Conservation (phyloP, 2,329 filamentous ascomycete genomes). For the Aspergillaceae sp. region DNA sequence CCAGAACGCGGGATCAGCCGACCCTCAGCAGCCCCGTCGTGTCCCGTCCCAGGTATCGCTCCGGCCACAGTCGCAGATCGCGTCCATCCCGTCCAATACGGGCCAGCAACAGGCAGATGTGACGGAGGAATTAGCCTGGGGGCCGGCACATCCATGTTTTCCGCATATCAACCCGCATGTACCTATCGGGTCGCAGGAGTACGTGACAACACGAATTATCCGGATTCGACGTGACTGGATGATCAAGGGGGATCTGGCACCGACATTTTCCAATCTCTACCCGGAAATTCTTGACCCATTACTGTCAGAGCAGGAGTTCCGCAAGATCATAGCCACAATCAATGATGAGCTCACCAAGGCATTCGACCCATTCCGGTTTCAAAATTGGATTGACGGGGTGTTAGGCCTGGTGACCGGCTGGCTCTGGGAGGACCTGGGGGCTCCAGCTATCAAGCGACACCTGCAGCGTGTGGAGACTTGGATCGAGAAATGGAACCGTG, state of each 20-base stretch:
- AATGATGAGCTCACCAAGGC: conserved; percentile 68
- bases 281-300: conserved; percentile 90
- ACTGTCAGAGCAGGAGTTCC: conserved; percentile 77
- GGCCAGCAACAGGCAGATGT: conserved; percentile 44
- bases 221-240: conserved; percentile 89
- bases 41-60: conserved; percentile 34
- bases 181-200: conserved; percentile 64
- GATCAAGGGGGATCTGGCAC: conserved; percentile 76
- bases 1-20: conserved; percentile 9
- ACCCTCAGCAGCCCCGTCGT: conserved; percentile 23
- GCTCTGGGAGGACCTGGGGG: conserved; percentile 85
- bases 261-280: conserved; percentile 90
- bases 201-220: conserved; percentile 75
- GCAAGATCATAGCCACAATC: conserved; percentile 68
- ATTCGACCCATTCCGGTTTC: conserved; percentile 67
- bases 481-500: conserved; percentile 78
- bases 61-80: conserved; percentile 32
- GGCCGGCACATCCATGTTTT: conserved; percentile 85
- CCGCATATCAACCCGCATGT: conserved; percentile 92
- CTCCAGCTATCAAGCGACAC: conserved; percentile 65
- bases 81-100: conserved; percentile 31
- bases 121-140: conserved; percentile 73
- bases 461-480: conserved; percentile 65
- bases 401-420: conserved; percentile 80
- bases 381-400: conserved; percentile 71